Evolutionary conservation across 805 yeast species (phyloP).

Genomic region (Nakazawaea ishiwadae): DNA sequence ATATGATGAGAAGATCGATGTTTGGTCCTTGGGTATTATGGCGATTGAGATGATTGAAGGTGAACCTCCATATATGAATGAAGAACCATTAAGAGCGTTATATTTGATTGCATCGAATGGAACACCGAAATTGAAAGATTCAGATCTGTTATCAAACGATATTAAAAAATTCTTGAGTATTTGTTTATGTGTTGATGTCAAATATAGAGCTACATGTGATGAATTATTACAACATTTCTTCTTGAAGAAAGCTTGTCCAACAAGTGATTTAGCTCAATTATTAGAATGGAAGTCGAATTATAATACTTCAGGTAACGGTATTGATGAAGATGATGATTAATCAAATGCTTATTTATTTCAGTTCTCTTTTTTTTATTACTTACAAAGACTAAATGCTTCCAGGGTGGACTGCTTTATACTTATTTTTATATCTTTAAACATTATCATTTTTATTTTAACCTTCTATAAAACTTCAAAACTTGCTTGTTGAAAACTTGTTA

Average conservation of each 20-base stretch:
- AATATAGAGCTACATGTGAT: slow-evolving; percentile 85
- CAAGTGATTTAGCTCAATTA: slow-evolving; percentile 54
- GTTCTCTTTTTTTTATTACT: neutral
- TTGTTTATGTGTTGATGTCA: slow-evolving; percentile 91
- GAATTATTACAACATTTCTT: slow-evolving; percentile 79
- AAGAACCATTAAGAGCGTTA: slow-evolving; percentile 89
- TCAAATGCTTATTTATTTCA: neutral
- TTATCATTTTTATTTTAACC: too few species aligned
- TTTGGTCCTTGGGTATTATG: slow-evolving; percentile 98
- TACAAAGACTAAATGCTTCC: neutral
- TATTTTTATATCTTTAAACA: too few species aligned
- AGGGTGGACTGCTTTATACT: too few species aligned
- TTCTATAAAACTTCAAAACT: neutral
- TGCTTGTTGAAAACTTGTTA: slow-evolving; percentile 6
- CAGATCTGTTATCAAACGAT: slow-evolving; percentile 63
- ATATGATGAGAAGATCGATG: slow-evolving; percentile 94
- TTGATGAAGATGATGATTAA: slow-evolving; percentile 3
- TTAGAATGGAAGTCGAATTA: slow-evolving; percentile 39
- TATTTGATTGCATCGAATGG: slow-evolving; percentile 96
- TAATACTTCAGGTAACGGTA: slow-evolving; percentile 3
- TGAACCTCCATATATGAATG: slow-evolving; percentile 96
- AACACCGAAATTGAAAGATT: slow-evolving; percentile 88
- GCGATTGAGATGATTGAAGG: slow-evolving; percentile 98
- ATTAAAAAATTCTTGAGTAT: slow-evolving; percentile 85
- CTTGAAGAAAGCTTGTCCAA: slow-evolving; percentile 57